These are phyloP conservation scores for Ceraceosorus guamensis DNA, from an alignment of 1,284 basidiomycete species.

Conservation along the genomic window DNA sequence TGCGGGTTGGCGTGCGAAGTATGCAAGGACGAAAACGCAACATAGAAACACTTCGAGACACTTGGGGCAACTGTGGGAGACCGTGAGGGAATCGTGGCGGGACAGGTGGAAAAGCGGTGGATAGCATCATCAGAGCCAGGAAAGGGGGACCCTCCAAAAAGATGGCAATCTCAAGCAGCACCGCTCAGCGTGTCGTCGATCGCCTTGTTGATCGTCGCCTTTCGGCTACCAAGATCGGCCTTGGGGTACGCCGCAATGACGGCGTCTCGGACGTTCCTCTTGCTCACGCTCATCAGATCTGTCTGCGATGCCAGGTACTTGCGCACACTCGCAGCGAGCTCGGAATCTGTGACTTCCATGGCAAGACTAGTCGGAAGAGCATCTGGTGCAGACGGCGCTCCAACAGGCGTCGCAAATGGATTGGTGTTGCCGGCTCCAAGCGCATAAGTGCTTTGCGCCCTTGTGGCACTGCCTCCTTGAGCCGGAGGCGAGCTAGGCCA, in stretches of 20 bases:
- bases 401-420: constrained; percentile 18
- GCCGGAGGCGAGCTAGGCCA: not conserved
- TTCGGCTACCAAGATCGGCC: constrained; percentile 30
- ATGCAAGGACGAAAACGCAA: too few relatives aligned
- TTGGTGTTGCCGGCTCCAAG: constrained; percentile 11
- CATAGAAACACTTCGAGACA: too few relatives aligned
- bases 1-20: too few relatives aligned
- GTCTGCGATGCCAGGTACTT: constrained; percentile 41
- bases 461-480: not conserved
- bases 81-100: too few relatives aligned
- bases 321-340: constrained; percentile 34
- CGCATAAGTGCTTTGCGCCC: not conserved
- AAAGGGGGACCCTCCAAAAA: too few relatives aligned
- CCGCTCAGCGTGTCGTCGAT: constrained; percentile 44
- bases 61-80: too few relatives aligned
- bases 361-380: constrained; percentile 20
- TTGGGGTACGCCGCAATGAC: constrained; percentile 42
- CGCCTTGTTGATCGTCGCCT: constrained; percentile 40
- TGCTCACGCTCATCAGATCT: constrained; percentile 44
- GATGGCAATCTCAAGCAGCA: too few relatives aligned
- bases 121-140: too few relatives aligned
- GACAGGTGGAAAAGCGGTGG: too few relatives aligned
- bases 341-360: constrained; percentile 31
- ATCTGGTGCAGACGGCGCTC: constrained; percentile 8
- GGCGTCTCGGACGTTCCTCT: constrained; percentile 42